Conservation (phyloP, 2,329 filamentous ascomycete genomes). For the Karstenula rhodostoma region DNA sequence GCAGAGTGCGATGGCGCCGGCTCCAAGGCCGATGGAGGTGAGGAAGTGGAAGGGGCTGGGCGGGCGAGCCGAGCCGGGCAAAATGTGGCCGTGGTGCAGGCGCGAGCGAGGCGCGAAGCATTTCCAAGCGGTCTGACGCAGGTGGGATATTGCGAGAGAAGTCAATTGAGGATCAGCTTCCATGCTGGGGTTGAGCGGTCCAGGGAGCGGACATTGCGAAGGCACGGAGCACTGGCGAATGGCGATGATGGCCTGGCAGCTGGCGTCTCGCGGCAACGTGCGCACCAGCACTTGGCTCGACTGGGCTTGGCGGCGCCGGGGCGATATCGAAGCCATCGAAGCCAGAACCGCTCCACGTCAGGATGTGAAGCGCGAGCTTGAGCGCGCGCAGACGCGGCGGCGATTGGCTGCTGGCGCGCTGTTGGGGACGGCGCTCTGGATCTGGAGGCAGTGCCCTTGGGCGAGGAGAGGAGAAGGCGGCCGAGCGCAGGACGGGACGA, state of each 20-base stretch:
- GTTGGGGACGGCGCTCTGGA: background rate
- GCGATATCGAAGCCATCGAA: conserved; percentile 3
- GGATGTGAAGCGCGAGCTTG: conserved; percentile 15
- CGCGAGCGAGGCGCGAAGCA: background rate
- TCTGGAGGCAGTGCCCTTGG: background rate
- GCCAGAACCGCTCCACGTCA: conserved; percentile 16
- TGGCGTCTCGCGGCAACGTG: conserved; percentile 14
- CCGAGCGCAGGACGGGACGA: background rate
- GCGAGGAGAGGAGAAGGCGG: background rate
- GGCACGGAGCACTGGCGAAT: conserved; percentile 14
- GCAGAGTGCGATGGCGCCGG: background rate
- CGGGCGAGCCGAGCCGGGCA: conserved; percentile 15
- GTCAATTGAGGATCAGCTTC: conserved; percentile 13
- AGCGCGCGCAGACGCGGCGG: background rate
- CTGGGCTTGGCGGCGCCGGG: conserved; percentile 16
- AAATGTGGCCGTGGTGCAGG: background rate
- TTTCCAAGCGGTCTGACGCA: background rate
- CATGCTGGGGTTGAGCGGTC: conserved; percentile 14
- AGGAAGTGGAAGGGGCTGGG: conserved; percentile 2
- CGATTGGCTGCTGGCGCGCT: conserved; percentile 14
- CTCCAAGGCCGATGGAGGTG: conserved; percentile 5
- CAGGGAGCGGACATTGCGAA: conserved; percentile 20
- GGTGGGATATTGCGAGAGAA: background rate
- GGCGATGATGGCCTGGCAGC: conserved; percentile 24
- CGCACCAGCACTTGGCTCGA: conserved; percentile 6